These are phyloP conservation scores for Venturia oleaginea DNA, from an alignment of 2,329 filamentous ascomycete species.

Conservation along the genomic window DNA sequence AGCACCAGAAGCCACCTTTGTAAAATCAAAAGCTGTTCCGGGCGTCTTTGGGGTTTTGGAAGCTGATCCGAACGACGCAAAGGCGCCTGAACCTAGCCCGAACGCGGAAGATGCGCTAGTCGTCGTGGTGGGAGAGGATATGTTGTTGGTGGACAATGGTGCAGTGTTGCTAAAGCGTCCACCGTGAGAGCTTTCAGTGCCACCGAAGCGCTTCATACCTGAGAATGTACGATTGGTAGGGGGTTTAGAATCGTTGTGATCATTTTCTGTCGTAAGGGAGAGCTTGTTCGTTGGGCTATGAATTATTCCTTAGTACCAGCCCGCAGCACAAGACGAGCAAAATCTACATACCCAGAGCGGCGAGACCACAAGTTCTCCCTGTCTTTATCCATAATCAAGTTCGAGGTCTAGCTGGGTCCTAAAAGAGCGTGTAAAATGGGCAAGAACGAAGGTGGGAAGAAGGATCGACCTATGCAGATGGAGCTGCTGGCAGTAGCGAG, in stretches of 20 bases:
- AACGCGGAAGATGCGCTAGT: conserved; percentile 78
- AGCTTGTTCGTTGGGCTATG: conserved; percentile 69
- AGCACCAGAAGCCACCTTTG: conserved; percentile 36
- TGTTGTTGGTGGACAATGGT: conserved; percentile 53
- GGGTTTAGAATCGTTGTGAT: conserved; percentile 44
- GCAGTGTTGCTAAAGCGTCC: conserved; percentile 67
- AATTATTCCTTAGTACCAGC: conserved; percentile 10
- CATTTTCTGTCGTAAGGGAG: conserved; percentile 69
- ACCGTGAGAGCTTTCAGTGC: conserved; percentile 63
- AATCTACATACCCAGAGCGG: conserved; percentile 52
- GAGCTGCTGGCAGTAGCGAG: conserved; percentile 1
- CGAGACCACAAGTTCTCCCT: conserved; percentile 59
- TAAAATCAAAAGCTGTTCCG: conserved; percentile 70
- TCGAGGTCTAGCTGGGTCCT: background rate
- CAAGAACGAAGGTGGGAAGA: background rate
- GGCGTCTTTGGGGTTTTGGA: conserved; percentile 81
- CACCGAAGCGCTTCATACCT: conserved; percentile 62
- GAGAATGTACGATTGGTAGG: conserved; percentile 53
- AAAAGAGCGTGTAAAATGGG: background rate
- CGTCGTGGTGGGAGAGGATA: conserved; percentile 68
- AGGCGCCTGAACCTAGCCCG: conserved; percentile 86
- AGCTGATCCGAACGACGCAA: conserved; percentile 81
- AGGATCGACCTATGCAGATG: background rate
- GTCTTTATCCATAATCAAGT: conserved; percentile 19
- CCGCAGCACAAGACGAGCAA: conserved; percentile 18